Percentiles rank a stretch among this genome's conserved stretches.
Evolutionary conservation across 2,329 filamentous ascomycete species (phyloP).

Genomic region (Myriosclerotinia scirpicola): DNA sequence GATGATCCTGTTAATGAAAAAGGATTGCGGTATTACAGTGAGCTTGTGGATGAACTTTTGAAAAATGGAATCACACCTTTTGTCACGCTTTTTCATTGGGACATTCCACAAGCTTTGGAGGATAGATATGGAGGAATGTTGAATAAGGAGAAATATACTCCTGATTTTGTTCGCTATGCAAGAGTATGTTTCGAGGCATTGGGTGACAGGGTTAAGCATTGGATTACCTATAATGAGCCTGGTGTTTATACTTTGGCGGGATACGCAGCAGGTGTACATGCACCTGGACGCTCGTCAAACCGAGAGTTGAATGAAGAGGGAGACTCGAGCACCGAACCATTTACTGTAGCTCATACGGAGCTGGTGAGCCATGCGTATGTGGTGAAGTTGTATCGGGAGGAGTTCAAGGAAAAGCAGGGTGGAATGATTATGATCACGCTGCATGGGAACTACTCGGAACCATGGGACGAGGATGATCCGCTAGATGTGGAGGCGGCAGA

Average conservation of each 20-base stretch:
- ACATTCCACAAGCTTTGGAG: constrained; percentile 75
- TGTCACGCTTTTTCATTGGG: constrained; percentile 84
- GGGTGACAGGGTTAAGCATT: constrained; percentile 70
- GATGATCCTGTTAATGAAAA: constrained; percentile 77
- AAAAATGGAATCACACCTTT: constrained; percentile 75
- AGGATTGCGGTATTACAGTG: constrained; percentile 73
- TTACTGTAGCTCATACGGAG: constrained; percentile 77
- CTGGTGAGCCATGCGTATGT: constrained; percentile 77
- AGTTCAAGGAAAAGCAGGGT: constrained; percentile 69
- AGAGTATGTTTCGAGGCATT: constrained; percentile 72
- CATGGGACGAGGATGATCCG: constrained; percentile 75
- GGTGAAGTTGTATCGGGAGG: constrained; percentile 76
- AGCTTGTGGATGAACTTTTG: constrained; percentile 73
- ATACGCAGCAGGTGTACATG: constrained; percentile 73
- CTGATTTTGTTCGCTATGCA: constrained; percentile 78
- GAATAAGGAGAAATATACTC: constrained; percentile 75
- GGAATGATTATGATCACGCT: constrained; percentile 83
- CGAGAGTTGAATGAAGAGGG: constrained; percentile 66
- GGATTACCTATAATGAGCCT: constrained; percentile 88
- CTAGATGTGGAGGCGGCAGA: constrained; percentile 70
- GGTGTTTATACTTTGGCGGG: constrained; percentile 81
- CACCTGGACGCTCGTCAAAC: constrained; percentile 77
- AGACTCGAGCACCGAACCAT: constrained; percentile 73
- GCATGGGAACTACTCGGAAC: constrained; percentile 65
- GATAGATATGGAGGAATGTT: constrained; percentile 78